Base-by-base conservation (phyloP, 345 rosid genomes). In the Erysimum cheiranthoides region DNA sequence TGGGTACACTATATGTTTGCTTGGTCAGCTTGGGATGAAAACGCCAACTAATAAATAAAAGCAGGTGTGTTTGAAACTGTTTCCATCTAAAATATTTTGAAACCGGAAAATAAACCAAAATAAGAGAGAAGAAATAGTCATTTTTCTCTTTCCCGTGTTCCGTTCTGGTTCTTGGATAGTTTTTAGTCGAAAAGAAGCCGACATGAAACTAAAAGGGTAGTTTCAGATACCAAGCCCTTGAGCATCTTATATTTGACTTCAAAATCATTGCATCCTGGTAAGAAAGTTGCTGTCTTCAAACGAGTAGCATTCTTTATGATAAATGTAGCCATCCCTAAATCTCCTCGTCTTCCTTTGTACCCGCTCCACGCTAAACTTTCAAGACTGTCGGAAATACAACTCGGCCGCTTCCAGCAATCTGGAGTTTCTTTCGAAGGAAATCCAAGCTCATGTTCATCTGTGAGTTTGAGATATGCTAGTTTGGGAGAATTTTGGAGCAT, bases 401-500 rank as follows among this genome's bases (percentile, higher is more conserved):
- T 64, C n/a, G 39, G 39, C 39, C 9, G 39, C 53, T 27, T 63
- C 53, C 68, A 63, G 13, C 39, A 13, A 43, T 42, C 27, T 0
- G 38, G 68, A 3, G 53, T 27, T 25, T 63, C 68, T 61, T 39
- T 13, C 2, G 27, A 13, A 38, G 66, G 32, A 61, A 18, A 11
- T 0, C 0, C 10, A 38, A 18, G 17, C 11, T 39, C 49, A 38
- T 61, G 18, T 40, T 40, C 56, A 65, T 31, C 16, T 3, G 3
- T 31, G 57, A 65, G 31, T 32, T 65, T 32, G 28, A 65, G 70
- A 47, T 17, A n/a, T 47, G 6, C 42, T 65, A 65, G 70, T 5
- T 45, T 65, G 10, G 70, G 70, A 4, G 42, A 65, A 32, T 6
- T 3, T 32, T 65, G 40, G 31, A 65, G 56, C 43, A 65, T 47